phyloP scores from a whole-genome alignment of 371 early-diverging fungal species.

The Rhizopus stolonifer region DNA sequence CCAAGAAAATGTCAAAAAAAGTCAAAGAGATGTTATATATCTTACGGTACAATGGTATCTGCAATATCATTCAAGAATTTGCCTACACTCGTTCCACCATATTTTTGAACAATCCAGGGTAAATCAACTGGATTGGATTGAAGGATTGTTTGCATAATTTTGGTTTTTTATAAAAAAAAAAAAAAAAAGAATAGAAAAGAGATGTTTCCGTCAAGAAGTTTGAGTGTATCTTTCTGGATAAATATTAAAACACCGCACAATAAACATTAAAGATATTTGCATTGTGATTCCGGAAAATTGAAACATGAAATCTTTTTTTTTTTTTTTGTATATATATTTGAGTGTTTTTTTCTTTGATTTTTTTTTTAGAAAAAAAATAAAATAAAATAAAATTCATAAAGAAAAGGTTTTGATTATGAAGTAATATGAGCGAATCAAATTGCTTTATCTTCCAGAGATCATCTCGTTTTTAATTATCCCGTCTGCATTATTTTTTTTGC shows the following conservation, averaged over 20 bases:
- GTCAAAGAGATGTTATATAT: not conserved
- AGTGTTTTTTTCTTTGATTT: no score
- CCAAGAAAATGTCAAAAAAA: no score
- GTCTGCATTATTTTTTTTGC: no score
- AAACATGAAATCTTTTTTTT: no score
- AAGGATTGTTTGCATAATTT: conserved; percentile 17
- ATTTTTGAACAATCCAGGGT: conserved; percentile 82
- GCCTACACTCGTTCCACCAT: conserved; percentile 88
- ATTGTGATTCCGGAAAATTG: no score
- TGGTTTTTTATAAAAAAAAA: not conserved
- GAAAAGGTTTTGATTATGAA: no score
- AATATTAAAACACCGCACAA: no score
- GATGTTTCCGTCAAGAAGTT: no score
- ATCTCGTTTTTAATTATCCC: conserved; percentile 4
- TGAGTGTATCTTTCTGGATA: no score
- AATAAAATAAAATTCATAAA: no score
- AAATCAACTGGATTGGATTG: conserved; percentile 22
- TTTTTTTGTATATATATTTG: no score
- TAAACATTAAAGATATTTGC: no score
- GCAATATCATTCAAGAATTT: conserved; percentile 69
- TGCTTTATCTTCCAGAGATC: not conserved
- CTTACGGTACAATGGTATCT: conserved; percentile 59
- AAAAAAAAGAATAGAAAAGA: conserved; percentile 2
- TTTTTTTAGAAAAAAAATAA: not conserved
- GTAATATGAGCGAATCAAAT: conserved; percentile 6